phyloP scores from a whole-genome alignment of 768 basidiomycete species.

The Pholiota microspora region DNA sequence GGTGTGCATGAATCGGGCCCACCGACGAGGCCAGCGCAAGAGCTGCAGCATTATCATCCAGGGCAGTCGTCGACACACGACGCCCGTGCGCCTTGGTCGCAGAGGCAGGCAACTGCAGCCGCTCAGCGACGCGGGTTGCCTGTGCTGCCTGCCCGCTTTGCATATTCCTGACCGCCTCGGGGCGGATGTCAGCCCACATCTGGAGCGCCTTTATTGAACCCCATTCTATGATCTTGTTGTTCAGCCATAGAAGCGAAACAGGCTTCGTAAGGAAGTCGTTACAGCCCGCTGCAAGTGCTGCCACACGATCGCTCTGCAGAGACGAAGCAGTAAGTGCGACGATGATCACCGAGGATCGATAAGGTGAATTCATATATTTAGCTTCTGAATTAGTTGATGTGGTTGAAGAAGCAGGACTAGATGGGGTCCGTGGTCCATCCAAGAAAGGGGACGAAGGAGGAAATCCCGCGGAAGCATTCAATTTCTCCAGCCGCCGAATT shows the following conservation, averaged over 20 bases:
- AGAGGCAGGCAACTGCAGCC: slow-evolving; percentile 34
- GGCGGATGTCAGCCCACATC: slow-evolving; percentile 86
- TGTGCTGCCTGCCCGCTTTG: slow-evolving; percentile 38
- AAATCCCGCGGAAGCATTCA: slow-evolving; percentile 61
- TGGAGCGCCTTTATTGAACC: slow-evolving; percentile 94
- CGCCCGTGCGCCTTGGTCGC: slow-evolving; percentile 1
- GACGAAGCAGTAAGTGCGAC: slow-evolving; percentile 98
- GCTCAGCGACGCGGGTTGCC: slow-evolving; percentile 44
- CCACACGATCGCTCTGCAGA: slow-evolving; percentile 91
- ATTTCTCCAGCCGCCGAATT: slow-evolving; percentile 82
- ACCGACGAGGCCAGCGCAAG: slow-evolving; percentile 17
- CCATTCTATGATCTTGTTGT: slow-evolving; percentile 99
- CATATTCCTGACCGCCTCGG: slow-evolving; percentile 45
- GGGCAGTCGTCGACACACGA: not conserved
- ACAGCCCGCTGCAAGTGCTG: slow-evolving; percentile 96
- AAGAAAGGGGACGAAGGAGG: slow-evolving; percentile 67
- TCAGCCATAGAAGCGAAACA: slow-evolving; percentile 91
- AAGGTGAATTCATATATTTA: slow-evolving; percentile 57
- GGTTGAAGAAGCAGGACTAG: slow-evolving; percentile 34
- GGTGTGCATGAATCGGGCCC: slow-evolving; percentile 11
- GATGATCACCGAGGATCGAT: slow-evolving; percentile 94
- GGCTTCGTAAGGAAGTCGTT: slow-evolving; percentile 99
- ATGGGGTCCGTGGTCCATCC: slow-evolving; percentile 50
- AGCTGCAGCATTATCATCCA: slow-evolving; percentile 5
- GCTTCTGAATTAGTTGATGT: slow-evolving; percentile 33